A percentile compares a stretch with the other conserved stretches of the same genome.
Evolutionary conservation across 495 filamentous ascomycete species (phyloP).

Genomic region (Penicillium arizonense): DNA sequence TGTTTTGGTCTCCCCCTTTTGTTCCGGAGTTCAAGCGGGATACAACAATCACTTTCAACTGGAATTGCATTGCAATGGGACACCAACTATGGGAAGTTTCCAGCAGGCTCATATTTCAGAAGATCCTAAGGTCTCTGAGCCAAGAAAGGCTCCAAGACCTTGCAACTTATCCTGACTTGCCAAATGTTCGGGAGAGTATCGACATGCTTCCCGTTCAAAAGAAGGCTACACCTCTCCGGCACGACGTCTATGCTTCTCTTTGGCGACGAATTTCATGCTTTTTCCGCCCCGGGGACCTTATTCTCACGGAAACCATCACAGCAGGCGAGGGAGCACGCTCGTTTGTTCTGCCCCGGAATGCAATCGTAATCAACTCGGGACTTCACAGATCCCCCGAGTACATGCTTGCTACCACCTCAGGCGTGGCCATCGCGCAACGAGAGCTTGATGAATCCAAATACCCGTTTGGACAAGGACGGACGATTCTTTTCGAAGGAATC

Average conservation of each 20-base stretch:
- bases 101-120: no score
- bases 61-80: slow-evolving; percentile 9
- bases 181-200: neutral
- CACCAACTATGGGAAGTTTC: neutral
- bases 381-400: slow-evolving; percentile 43
- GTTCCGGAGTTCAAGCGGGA: slow-evolving; percentile 13
- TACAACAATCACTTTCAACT: slow-evolving; percentile 13
- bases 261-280: slow-evolving; percentile 17
- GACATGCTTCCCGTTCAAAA: neutral
- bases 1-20: slow-evolving; percentile 27
- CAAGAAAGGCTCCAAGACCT: neutral
- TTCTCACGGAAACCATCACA: slow-evolving; percentile 38
- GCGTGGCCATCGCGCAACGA: slow-evolving; percentile 39
- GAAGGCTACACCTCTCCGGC: neutral
- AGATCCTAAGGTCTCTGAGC: neutral
- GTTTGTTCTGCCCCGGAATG: slow-evolving; percentile 19
- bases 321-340: slow-evolving; percentile 22
- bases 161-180: neutral
- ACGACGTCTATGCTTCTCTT: slow-evolving; percentile 3
- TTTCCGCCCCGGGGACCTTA: slow-evolving; percentile 27
- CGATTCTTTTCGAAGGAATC: no score
- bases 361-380: slow-evolving; percentile 27
- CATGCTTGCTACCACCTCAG: slow-evolving; percentile 40
- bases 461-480: neutral
- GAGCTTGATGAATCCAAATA: slow-evolving; percentile 12